Percentiles rank a stretch among this genome's conserved stretches.
These are phyloP conservation scores for Metschnikowia kunwiensis DNA, from an alignment of 805 yeast genomes.

Conservation along the genomic window DNA sequence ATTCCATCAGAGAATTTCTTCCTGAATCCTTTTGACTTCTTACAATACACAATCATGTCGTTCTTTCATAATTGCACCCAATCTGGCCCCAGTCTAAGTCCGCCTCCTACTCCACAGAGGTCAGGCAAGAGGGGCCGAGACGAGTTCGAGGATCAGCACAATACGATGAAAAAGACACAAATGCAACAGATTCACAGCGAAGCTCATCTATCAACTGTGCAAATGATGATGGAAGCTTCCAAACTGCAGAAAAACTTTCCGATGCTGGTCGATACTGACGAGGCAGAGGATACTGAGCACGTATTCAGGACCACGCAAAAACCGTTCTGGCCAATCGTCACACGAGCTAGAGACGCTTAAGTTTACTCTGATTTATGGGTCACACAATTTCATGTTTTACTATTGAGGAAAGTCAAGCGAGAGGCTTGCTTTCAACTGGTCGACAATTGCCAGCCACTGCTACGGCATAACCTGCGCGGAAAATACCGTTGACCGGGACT, in stretches of 20 bases:
- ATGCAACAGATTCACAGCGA: slow-evolving; percentile 29
- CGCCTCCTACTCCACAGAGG: slow-evolving; percentile 7
- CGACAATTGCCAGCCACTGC: too few relatives aligned
- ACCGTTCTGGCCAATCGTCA: slow-evolving; percentile 19
- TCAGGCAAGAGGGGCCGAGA: slow-evolving; percentile 16
- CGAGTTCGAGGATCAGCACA: slow-evolving; percentile 9
- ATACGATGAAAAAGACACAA: slow-evolving; percentile 23
- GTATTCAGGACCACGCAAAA: slow-evolving; percentile 8
- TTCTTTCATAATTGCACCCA: too few relatives aligned
- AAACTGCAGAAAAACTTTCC: slow-evolving; percentile 4
- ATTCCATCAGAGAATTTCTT: too few relatives aligned
- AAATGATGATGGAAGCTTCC: slow-evolving; percentile 32
- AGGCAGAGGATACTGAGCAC: slow-evolving; percentile 1
- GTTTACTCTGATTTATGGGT: too few relatives aligned
- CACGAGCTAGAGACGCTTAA: background rate
- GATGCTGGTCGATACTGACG: background rate
- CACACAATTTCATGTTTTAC: too few relatives aligned
- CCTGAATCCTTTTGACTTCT: too few relatives aligned
- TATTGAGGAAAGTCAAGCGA: too few relatives aligned
- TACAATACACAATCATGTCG: too few relatives aligned
- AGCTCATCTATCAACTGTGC: slow-evolving; percentile 28
- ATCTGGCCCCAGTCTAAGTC: slow-evolving; percentile 5
- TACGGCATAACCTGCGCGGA: too few relatives aligned
- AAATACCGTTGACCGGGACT: too few relatives aligned
- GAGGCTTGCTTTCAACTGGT: too few relatives aligned